A percentile compares a stretch with the other conserved stretches of the same genome.
Evolutionary conservation across 441 rosid genomes (phyloP).

Genomic region (Erysimum cheiri): DNA sequence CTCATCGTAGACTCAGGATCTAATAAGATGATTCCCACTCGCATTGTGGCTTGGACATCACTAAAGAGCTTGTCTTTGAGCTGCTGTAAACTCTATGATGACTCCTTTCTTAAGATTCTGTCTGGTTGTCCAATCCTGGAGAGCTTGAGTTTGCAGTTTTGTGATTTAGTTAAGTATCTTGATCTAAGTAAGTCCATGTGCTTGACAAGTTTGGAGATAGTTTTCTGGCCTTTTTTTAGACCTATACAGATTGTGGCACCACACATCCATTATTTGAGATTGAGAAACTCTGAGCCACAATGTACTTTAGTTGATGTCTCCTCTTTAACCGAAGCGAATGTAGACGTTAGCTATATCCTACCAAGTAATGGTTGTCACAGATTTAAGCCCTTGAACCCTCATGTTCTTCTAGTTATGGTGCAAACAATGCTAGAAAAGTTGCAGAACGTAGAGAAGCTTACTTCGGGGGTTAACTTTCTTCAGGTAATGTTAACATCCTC

Average conservation of each 20-base stretch:
- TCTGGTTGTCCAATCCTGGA: conserved; percentile 20
- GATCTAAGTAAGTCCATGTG: background rate
- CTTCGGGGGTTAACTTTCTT: conserved; percentile 4
- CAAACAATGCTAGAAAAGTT: background rate
- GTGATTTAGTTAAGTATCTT: background rate
- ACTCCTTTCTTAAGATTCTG: background rate
- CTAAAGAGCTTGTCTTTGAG: background rate
- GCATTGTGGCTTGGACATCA: background rate
- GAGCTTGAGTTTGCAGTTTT: background rate
- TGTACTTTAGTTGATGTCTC: background rate
- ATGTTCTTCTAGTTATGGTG: background rate
- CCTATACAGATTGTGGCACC: conserved; percentile 9
- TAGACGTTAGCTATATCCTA: background rate
- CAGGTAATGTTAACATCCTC: background rate
- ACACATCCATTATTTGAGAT: conserved; percentile 9
- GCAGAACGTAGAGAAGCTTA: conserved; percentile 8
- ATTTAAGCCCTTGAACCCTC: background rate
- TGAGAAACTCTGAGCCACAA: background rate
- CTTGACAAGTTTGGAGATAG: background rate
- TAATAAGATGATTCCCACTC: background rate
- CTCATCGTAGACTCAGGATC: too few relatives aligned
- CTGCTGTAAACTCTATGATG: background rate
- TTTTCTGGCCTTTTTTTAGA: fast-evolving
- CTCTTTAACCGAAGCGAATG: conserved; percentile 12
- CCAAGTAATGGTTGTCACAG: background rate